Evolutionary conservation across 176 grass and related monocot genomes (phyloP).

Genomic region (Oropetium thomaeum): DNA sequence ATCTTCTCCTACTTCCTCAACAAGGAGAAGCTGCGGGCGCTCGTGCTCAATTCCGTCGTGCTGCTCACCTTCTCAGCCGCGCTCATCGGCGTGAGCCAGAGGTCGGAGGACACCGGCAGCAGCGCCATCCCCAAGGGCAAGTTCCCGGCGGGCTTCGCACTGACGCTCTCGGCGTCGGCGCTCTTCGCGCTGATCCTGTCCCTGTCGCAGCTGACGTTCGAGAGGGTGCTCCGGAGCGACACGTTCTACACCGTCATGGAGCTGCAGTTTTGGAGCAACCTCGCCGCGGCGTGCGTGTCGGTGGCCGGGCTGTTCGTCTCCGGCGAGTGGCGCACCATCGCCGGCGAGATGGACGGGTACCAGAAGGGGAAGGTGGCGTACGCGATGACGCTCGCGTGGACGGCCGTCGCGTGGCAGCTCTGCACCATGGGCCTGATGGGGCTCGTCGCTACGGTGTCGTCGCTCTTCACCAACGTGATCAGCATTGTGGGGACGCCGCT

Average conservation of each 20-base stretch:
- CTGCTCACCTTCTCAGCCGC: conserved; percentile 65
- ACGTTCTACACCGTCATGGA: conserved; percentile 41
- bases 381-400: conserved; percentile 59
- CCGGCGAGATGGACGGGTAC: conserved; percentile 54
- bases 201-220: conserved; percentile 63
- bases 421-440: conserved; percentile 59
- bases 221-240: conserved; percentile 49
- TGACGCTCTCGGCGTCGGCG: conserved; percentile 52
- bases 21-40: conserved; percentile 49
- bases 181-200: conserved; percentile 67
- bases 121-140: conserved; percentile 30
- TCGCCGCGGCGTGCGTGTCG: conserved; percentile 36
- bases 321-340: conserved; percentile 49
- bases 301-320: conserved; percentile 55
- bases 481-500: conserved; percentile 56
- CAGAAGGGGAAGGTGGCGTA: conserved; percentile 53
- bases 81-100: conserved; percentile 36
- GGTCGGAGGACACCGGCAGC: conserved; percentile 16
- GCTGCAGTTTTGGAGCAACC: conserved; percentile 59
- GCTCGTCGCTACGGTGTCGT: conserved; percentile 62
- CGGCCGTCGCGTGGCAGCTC: conserved; percentile 63
- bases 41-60: conserved; percentile 67
- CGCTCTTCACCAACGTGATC: conserved; percentile 91
- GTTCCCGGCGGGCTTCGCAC: conserved; percentile 43
- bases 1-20: conserved; percentile 79